Percentiles rank a stretch among this genome's conserved stretches.
phyloP scores from a whole-genome alignment of 169 alveolate genomes.

The Blepharisma undulans region DNA sequence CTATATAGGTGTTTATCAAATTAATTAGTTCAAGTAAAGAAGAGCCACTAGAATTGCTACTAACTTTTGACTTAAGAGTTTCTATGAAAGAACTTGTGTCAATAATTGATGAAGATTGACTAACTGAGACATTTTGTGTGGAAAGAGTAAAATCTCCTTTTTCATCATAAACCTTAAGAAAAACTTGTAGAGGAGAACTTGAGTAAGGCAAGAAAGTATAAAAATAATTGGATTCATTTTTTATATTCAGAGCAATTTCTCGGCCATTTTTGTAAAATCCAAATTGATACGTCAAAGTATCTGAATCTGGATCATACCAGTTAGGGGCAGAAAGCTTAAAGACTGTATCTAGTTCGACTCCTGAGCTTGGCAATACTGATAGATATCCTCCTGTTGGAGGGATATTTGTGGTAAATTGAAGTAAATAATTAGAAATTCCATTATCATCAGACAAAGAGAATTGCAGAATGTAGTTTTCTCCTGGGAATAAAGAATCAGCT shows the following conservation, averaged over 20 bases:
- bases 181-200: not conserved
- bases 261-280: not conserved
- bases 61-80: no score
- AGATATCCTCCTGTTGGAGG: not conserved
- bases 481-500: not conserved
- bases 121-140: not conserved
- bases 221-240: not conserved
- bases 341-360: not conserved
- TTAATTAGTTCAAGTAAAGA: no score
- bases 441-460: not conserved
- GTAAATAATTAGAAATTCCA: not conserved
- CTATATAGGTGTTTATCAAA: no score
- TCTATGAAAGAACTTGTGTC: no score
- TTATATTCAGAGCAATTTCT: not conserved
- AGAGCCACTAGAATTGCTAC: no score
- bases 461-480: not conserved
- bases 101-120: no score
- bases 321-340: not conserved
- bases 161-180: not conserved
- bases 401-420: not conserved
- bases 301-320: not conserved
- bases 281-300: constrained; percentile 31
- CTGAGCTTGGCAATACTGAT: not conserved
- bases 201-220: not conserved
- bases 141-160: not conserved